Base-by-base conservation (phyloP, 257 asterid species). In the Galeopsis tetrahit region DNA sequence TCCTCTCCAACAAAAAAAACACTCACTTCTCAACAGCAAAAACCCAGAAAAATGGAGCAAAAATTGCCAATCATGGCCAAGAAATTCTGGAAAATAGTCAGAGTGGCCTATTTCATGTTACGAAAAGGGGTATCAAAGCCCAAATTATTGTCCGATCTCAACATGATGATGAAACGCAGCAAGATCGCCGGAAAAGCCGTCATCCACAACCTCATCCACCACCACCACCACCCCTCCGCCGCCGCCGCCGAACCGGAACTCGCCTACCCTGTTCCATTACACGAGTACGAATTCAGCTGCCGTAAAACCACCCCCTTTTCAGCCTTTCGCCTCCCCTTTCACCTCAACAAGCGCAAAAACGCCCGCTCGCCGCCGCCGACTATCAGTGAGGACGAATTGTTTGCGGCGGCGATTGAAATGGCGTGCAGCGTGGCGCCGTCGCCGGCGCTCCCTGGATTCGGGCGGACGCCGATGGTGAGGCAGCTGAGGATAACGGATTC, bases 401-500 rank as follows among this genome's bases (percentile, higher is more conserved):
- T 75, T 52, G 71, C 77, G 11, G 74, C 81, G 6, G 89, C 92
- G 4, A 8, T 87, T 72, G 95, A 87, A 58, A 66, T 84, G 61
- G 34, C 78, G 34, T 68, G 75, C 48, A 85, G 85, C 36, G 81
- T 15, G 13, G 77, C 78, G 28, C 80, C 85, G 0, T 90, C 98
- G 6, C 96, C 97, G 61, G 97, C 85, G 1, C 78, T 89, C 2
- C 92, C 97, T 0, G 92, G 97, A 8, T 92, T 89, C 55, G 94
- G 96, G 66, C 78, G 80, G 80, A 86, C 85, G 2, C 98, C 96
- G 31, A 7, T 62, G 83, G 95, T 83, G 76, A 84, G 95, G 89
- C 95, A 90, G 84, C 77, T 90, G 78, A 90, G 96, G 95, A 63
- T 90, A 2, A 86, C 95, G 1, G 96, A 90, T 42, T 90, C 96